A percentile compares a stretch with the other conserved stretches of the same genome.
Conservation (phyloP, 345 rosid species). For the Barbarea vulgaris region DNA sequence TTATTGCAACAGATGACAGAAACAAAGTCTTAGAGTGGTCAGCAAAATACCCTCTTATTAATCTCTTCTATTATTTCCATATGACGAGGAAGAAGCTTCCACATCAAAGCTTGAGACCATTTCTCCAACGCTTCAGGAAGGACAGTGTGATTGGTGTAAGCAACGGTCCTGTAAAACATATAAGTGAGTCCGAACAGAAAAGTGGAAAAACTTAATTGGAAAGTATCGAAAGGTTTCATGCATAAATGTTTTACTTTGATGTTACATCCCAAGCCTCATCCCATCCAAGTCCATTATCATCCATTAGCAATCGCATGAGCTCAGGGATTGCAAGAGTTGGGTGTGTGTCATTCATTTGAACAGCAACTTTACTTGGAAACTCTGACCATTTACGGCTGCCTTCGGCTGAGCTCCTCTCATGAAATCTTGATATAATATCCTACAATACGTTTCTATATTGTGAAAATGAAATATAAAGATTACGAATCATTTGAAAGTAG, state of each 20-base stretch:
- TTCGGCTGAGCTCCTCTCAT: constrained; percentile 62
- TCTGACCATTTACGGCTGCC: constrained; percentile 79
- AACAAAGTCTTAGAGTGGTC: constrained; percentile 2
- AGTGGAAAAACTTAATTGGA: background rate
- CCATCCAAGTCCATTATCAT: constrained; percentile 94
- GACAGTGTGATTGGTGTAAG: constrained; percentile 97
- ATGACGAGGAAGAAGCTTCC: constrained; percentile 99
- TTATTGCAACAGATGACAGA: constrained; percentile 23
- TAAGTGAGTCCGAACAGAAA: constrained; percentile 24
- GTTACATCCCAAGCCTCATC: constrained; percentile 98
- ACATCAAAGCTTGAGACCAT: constrained; percentile 91
- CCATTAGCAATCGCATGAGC: constrained; percentile 90
- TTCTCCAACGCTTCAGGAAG: constrained; percentile 99
- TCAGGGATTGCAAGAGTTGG: constrained; percentile 98
- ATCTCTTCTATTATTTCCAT: constrained; percentile 97
- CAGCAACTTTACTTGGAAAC: constrained; percentile 86
- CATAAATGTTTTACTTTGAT: constrained; percentile 49
- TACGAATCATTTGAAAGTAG: constrained; percentile 1
- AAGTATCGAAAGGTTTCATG: constrained; percentile 3
- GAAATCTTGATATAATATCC: constrained; percentile 89
- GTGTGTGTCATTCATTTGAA: constrained; percentile 97
- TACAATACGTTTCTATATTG: constrained; percentile 43
- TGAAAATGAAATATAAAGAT: background rate
- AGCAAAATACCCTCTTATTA: constrained; percentile 70
- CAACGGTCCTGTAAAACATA: constrained; percentile 65